A percentile compares a stretch with the other conserved stretches of the same genome.
These are phyloP conservation scores for Eucalyptus microcorys DNA, from an alignment of 345 rosid species.

Conservation along the genomic window DNA sequence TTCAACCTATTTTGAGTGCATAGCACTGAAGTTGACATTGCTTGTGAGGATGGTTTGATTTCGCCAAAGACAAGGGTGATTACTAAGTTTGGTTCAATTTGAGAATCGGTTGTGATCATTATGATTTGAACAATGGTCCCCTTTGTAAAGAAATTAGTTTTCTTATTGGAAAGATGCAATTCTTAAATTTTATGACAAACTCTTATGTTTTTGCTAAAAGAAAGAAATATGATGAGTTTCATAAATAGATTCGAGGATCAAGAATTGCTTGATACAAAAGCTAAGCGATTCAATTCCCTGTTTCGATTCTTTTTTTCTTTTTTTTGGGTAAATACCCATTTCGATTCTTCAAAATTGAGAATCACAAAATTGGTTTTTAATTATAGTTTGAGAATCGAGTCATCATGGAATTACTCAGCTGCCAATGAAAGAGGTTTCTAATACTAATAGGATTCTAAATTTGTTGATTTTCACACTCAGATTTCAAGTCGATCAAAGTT, in stretches of 20 bases:
- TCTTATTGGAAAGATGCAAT: neutral
- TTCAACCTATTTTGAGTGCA: neutral
- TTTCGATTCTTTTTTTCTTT: too few relatives aligned
- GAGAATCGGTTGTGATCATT: neutral
- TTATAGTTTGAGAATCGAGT: neutral
- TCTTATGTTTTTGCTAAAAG: neutral
- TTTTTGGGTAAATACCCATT: too few relatives aligned
- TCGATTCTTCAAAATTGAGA: fast-evolving
- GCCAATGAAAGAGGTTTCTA: neutral
- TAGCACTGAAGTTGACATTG: fast-evolving
- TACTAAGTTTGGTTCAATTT: neutral
- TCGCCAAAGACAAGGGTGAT: neutral
- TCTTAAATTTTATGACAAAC: neutral
- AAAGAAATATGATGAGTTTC: neutral
- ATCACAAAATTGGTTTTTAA: neutral
- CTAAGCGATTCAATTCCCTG: neutral
- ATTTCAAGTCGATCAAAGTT: neutral
- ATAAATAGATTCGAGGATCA: neutral
- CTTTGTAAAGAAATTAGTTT: neutral
- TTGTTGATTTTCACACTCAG: neutral
- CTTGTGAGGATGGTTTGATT: neutral
- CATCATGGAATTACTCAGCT: neutral
- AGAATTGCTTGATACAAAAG: fast-evolving
- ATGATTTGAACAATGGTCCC: neutral
- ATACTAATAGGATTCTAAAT: neutral